Evolutionary conservation across 345 rosid genomes (phyloP), one percentile per base, ranked within the genome.

Genomic region (Gossypium rotundifolium): DNA sequence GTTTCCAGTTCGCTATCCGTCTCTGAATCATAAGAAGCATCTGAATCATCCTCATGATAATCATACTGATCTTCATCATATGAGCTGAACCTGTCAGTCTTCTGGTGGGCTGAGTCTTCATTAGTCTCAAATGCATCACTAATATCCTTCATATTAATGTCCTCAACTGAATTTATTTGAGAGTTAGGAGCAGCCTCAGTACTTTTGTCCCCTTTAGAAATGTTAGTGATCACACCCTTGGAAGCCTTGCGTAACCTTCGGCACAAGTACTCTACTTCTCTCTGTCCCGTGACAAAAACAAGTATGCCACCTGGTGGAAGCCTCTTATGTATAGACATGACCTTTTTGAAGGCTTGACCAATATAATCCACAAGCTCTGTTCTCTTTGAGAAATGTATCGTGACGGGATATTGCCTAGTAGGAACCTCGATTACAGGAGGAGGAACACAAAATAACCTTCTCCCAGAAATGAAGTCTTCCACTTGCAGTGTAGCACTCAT

Each of bases 401-500:
- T 89, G 12, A 92, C 97, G 18, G 89, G 89, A 83, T 76, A 94
- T 71, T 92, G 98, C 78, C 98, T 85, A 48, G 89, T 85, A 70
- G 97, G 93, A 85, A 92, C 90, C 78, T 92, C 88, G 65, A 92
- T 79, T 49, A 92, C 85, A 20, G 97, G 98, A 77, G 97, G 97
- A 73, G 85, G 82, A 18, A 79, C 54, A 46, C 60, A 81, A 79
- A 94, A 92, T 75, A 94, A 85, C 83, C 85, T 87, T 77, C 84
- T 81, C 44, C 89, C 92, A 44, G 89, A 89, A 70, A 81, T 66
- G 72, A 94, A 89, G 78, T 94, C 98, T 74, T 92, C 97, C 73
- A 89, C 90, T 70, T 87, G 83, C 88, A 92, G 71, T 57, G 97
- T 92, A 71, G 97, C 98, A 83, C 98, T 94, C 98, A 94, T 94